Percentiles rank a stretch among this genome's conserved stretches.
Conservation (phyloP, 441 rosid species). For the Populus hybrid region DNA sequence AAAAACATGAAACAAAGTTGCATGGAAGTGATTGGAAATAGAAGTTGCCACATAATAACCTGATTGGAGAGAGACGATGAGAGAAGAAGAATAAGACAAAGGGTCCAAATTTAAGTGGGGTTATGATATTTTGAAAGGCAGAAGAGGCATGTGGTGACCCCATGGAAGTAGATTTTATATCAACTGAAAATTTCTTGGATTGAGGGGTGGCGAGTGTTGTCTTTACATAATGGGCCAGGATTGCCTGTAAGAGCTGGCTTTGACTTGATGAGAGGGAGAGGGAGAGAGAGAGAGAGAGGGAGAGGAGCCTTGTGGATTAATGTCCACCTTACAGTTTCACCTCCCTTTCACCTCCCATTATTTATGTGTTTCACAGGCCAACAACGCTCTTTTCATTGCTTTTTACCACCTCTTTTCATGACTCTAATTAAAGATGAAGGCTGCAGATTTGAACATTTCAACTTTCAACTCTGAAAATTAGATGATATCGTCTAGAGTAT, state of each 20-base stretch:
- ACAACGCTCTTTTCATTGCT: slow-evolving; percentile 37
- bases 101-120: slow-evolving; percentile 14
- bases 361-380: slow-evolving; percentile 49
- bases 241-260: slow-evolving; percentile 18
- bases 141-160: slow-evolving; percentile 26
- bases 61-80: slow-evolving; percentile 20
- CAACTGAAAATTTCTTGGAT: slow-evolving; percentile 5
- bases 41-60: slow-evolving; percentile 17
- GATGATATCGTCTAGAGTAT: not conserved
- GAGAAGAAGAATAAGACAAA: slow-evolving; percentile 15
- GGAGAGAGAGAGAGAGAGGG: slow-evolving; percentile 3
- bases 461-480: slow-evolving; percentile 22
- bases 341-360: slow-evolving; percentile 34
- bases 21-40: slow-evolving; percentile 11
- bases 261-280: slow-evolving; percentile 1
- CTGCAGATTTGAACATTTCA: slow-evolving; percentile 12
- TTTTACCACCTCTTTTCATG: slow-evolving; percentile 50
- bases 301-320: slow-evolving; percentile 39
- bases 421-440: slow-evolving; percentile 33
- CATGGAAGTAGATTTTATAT: slow-evolving; percentile 10
- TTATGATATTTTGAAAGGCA: slow-evolving; percentile 10
- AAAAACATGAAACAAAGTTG: slow-evolving; percentile 11
- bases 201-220: slow-evolving; percentile 7
- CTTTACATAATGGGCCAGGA: slow-evolving; percentile 14
- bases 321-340: slow-evolving; percentile 28